Percentiles rank a stretch among this genome's conserved stretches.
phyloP scores from a whole-genome alignment of 352 stramenopile genomes.

The Hyaloperonospora brassicae region DNA sequence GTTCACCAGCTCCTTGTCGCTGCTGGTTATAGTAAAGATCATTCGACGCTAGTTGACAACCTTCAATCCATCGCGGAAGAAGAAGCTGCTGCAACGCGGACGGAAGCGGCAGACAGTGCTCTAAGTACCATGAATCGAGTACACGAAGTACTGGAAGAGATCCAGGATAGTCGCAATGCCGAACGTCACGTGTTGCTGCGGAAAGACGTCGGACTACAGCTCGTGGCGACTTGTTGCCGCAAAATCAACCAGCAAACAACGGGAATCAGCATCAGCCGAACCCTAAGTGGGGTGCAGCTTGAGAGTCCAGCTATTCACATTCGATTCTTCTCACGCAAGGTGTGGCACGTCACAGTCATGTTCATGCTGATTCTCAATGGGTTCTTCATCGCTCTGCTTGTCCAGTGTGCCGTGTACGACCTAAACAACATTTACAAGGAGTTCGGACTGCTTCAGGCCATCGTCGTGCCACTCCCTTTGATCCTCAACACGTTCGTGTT shows the following conservation, averaged over 20 bases:
- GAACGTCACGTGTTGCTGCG: slow-evolving; percentile 9
- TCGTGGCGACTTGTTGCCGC: slow-evolving; percentile 15
- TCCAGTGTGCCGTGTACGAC: slow-evolving; percentile 49
- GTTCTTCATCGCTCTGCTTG: slow-evolving; percentile 46
- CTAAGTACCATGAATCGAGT: slow-evolving; percentile 19
- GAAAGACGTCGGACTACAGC: slow-evolving; percentile 18
- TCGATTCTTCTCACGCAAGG: slow-evolving; percentile 43
- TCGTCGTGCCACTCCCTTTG: slow-evolving; percentile 31
- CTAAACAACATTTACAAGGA: slow-evolving; percentile 24
- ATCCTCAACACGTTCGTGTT: slow-evolving; percentile 44
- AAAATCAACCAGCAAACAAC: slow-evolving; percentile 15
- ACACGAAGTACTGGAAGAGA: slow-evolving; percentile 24
- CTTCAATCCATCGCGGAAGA: slow-evolving; percentile 15
- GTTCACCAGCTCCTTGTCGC: slow-evolving; percentile 13
- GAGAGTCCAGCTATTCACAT: slow-evolving; percentile 13
- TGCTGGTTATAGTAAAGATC: slow-evolving; percentile 16
- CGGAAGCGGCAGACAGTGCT: slow-evolving; percentile 20
- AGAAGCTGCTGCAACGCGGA: slow-evolving; percentile 16
- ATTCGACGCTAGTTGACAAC: slow-evolving; percentile 14
- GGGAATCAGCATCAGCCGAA: background rate
- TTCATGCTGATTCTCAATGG: slow-evolving; percentile 49
- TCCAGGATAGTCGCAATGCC: slow-evolving; percentile 18
- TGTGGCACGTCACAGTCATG: slow-evolving; percentile 51
- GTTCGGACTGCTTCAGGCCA: slow-evolving; percentile 15
- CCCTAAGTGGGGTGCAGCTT: slow-evolving; percentile 7